Evolutionary conservation across 2,329 filamentous ascomycete species (phyloP).

Genomic region (Monilinia fructigena): DNA sequence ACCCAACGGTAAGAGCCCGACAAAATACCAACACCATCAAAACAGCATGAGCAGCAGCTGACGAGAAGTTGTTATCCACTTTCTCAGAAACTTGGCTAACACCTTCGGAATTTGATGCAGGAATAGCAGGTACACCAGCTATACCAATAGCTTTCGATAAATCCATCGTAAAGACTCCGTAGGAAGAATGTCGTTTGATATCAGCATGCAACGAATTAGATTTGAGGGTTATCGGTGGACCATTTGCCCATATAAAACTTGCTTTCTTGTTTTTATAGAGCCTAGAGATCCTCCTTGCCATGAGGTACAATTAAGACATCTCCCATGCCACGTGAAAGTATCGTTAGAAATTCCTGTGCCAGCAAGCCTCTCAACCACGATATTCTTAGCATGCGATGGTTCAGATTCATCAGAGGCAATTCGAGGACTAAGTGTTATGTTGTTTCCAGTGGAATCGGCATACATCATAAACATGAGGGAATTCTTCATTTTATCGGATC

Average conservation of each 20-base stretch:
- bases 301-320: slow-evolving; percentile 53
- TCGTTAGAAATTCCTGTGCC: slow-evolving; percentile 49
- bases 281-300: slow-evolving; percentile 53
- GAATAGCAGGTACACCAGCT: slow-evolving; percentile 45
- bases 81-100: slow-evolving; percentile 45
- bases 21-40: slow-evolving; percentile 56
- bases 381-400: slow-evolving; percentile 47
- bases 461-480: slow-evolving; percentile 58
- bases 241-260: slow-evolving; percentile 56
- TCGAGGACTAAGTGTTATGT: slow-evolving; percentile 58
- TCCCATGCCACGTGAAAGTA: slow-evolving; percentile 49
- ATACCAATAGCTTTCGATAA: slow-evolving; percentile 51
- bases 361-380: slow-evolving; percentile 47
- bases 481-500: slow-evolving; percentile 51
- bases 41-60: slow-evolving; percentile 40
- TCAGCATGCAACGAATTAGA: slow-evolving; percentile 47
- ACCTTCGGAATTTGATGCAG: slow-evolving; percentile 28
- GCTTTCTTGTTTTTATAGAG: slow-evolving; percentile 46
- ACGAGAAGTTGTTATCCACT: slow-evolving; percentile 36
- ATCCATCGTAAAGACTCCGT: slow-evolving; percentile 57
- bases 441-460: slow-evolving; percentile 46
- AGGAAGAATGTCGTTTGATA: slow-evolving; percentile 53
- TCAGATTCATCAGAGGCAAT: slow-evolving; percentile 52
- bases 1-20: slow-evolving; percentile 56
- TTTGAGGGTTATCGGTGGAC: slow-evolving; percentile 47